These are phyloP conservation scores for Phyllosticta citriasiana DNA, from an alignment of 2,329 filamentous ascomycete species.

Conservation along the genomic window DNA sequence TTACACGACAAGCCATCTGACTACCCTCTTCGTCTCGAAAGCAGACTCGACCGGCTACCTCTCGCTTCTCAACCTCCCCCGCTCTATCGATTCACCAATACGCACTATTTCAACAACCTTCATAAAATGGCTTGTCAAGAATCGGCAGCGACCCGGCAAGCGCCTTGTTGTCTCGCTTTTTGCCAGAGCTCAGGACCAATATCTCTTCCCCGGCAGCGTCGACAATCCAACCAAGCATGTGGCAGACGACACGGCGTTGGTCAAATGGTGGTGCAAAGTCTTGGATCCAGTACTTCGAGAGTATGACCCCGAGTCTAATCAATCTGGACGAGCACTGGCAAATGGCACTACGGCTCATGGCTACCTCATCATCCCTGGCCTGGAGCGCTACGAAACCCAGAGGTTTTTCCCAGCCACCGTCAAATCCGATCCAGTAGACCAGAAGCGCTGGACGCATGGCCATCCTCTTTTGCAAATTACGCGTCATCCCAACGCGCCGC, in stretches of 20 bases:
- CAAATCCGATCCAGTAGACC: conserved; percentile 28
- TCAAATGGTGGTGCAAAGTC: conserved; percentile 93
- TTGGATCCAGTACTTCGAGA: conserved; percentile 62
- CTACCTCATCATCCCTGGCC: conserved; percentile 79
- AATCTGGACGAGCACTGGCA: conserved; percentile 19
- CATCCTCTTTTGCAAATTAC: conserved; percentile 66
- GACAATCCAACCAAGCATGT: conserved; percentile 83
- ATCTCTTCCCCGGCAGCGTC: conserved; percentile 86
- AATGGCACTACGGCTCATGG: conserved; percentile 49
- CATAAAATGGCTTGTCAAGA: conserved; percentile 61
- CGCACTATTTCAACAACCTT: conserved; percentile 66
- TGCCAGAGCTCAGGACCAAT: conserved; percentile 83
- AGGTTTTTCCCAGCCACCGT: conserved; percentile 58
- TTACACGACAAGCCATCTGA: conserved; percentile 68
- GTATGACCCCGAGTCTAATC: conserved; percentile 31
- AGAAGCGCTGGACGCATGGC: conserved; percentile 46
- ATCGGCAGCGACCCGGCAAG: conserved; percentile 52
- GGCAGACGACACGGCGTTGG: conserved; percentile 76
- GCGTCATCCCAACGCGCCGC: conserved; percentile 57
- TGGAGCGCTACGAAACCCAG: conserved; percentile 71
- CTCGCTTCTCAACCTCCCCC: conserved; percentile 49
- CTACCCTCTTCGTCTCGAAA: conserved; percentile 90
- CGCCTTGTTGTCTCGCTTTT: conserved; percentile 80
- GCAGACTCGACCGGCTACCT: conserved; percentile 92
- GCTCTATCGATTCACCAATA: conserved; percentile 51